These are phyloP conservation scores for Calophaca sinica DNA, from an alignment of 306 rosid species.

Conservation along the genomic window DNA sequence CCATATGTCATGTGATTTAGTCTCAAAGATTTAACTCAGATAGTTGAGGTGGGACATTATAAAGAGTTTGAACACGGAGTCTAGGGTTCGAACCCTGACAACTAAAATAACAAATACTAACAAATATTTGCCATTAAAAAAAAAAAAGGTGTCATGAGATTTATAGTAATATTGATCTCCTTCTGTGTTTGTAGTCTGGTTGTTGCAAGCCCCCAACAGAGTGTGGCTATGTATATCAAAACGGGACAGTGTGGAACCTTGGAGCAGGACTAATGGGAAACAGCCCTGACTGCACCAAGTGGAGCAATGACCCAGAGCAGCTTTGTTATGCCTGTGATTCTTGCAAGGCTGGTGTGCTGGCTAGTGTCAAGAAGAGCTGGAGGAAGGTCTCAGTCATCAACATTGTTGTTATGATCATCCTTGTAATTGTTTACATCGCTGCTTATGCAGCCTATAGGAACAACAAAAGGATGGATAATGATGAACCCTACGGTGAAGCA, in stretches of 20 bases:
- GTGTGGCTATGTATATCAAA: constrained; percentile 65
- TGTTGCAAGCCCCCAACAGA: constrained; percentile 97
- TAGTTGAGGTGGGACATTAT: no score
- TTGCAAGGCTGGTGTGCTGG: constrained; percentile 92
- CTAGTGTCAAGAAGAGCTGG: constrained; percentile 89
- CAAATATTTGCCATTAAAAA: no score
- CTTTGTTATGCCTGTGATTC: constrained; percentile 85
- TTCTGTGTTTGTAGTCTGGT: constrained; percentile 67
- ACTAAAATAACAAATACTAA: no score
- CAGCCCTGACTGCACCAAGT: constrained; percentile 62
- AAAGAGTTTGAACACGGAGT: no score
- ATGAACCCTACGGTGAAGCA: constrained; percentile 76
- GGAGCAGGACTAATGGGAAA: constrained; percentile 51
- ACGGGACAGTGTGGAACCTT: constrained; percentile 70
- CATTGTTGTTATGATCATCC: constrained; percentile 73
- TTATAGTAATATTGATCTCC: no score
- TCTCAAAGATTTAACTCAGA: no score
- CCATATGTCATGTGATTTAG: not conserved
- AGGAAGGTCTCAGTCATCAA: constrained; percentile 89
- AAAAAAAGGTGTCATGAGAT: no score
- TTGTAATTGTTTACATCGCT: constrained; percentile 71
- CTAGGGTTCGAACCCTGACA: no score
- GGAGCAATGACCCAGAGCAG: constrained; percentile 77
- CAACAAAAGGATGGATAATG: constrained; percentile 76
- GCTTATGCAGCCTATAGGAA: constrained; percentile 85